A percentile compares a stretch with the other conserved stretches of the same genome.
phyloP scores from a whole-genome alignment of 2,329 filamentous ascomycete genomes.

The Emericellopsis cladophorae region DNA sequence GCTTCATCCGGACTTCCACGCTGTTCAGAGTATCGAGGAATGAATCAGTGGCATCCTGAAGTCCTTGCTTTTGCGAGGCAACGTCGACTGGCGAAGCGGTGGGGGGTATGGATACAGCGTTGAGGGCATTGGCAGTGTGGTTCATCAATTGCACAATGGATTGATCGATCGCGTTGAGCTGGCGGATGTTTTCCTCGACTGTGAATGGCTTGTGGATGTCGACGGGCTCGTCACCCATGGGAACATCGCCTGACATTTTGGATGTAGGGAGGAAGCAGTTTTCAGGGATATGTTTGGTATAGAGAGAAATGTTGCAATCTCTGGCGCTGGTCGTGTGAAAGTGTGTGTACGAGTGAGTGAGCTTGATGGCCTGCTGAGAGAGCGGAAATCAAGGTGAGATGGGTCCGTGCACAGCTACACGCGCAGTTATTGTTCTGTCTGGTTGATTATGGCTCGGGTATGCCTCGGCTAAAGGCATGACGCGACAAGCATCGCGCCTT shows the following conservation, averaged over 20 bases:
- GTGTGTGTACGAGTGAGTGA: too few species aligned
- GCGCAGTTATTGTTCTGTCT: too few species aligned
- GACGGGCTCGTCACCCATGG: constrained; percentile 12
- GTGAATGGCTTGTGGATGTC: constrained; percentile 43
- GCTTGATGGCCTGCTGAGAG: too few species aligned
- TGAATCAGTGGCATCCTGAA: constrained; percentile 46
- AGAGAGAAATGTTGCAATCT: too few species aligned
- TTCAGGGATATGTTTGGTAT: too few species aligned
- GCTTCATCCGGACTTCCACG: constrained; percentile 60
- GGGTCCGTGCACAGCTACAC: too few species aligned
- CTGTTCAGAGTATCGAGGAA: constrained; percentile 65
- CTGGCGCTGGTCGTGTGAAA: too few species aligned
- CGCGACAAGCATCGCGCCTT: too few species aligned
- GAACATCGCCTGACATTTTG: constrained; percentile 11
- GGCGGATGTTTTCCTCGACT: constrained; percentile 64
- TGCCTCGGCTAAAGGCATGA: too few species aligned
- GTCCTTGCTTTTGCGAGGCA: constrained; percentile 39
- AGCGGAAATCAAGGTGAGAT: too few species aligned
- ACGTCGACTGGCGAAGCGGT: constrained; percentile 18
- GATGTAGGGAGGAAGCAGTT: too few species aligned
- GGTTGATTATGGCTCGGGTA: too few species aligned
- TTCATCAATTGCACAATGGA: constrained; percentile 27
- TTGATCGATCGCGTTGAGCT: constrained; percentile 68
- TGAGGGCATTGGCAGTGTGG: constrained; percentile 33
- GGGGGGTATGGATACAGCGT: constrained; percentile 25